These are phyloP conservation scores for Bertia moriformis DNA, from an alignment of 2,329 filamentous ascomycete species.

Conservation along the genomic window DNA sequence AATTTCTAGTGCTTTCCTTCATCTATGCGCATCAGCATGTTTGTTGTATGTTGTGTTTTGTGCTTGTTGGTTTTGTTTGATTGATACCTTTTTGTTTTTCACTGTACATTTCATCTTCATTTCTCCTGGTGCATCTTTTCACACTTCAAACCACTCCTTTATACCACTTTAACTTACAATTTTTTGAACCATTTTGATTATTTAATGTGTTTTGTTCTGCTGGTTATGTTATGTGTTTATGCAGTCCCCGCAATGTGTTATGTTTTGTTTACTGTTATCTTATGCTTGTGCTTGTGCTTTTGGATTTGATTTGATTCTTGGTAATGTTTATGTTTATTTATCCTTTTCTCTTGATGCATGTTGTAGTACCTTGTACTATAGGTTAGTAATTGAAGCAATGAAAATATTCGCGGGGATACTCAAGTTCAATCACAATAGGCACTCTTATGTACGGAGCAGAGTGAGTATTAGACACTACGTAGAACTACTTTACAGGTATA, in stretches of 20 bases:
- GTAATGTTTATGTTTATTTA: not conserved
- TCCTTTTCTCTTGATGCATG: not conserved
- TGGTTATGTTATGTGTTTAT: not conserved
- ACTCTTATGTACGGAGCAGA: not conserved
- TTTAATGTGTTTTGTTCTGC: not conserved
- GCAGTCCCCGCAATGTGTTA: not conserved
- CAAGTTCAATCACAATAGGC: not conserved
- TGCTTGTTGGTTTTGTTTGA: not conserved
- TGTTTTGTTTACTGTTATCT: not conserved
- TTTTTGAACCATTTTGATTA: not conserved
- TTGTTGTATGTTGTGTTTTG: not conserved
- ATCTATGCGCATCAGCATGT: not conserved
- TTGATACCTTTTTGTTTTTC: not conserved
- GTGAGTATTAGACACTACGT: not conserved
- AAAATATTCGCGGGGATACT: not conserved
- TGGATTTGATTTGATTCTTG: not conserved
- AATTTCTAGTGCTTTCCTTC: slow-evolving; percentile 1
- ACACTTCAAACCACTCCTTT: not conserved
- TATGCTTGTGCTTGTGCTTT: not conserved
- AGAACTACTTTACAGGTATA: too few species aligned
- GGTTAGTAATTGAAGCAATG: not conserved
- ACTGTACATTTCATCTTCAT: not conserved
- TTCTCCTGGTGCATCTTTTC: not conserved
- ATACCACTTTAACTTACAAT: not conserved
- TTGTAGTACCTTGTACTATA: slow-evolving; percentile 1